Evolutionary conservation across 192 early-diverging fungal species (phyloP).

Genomic region (Pilaira anomala): DNA sequence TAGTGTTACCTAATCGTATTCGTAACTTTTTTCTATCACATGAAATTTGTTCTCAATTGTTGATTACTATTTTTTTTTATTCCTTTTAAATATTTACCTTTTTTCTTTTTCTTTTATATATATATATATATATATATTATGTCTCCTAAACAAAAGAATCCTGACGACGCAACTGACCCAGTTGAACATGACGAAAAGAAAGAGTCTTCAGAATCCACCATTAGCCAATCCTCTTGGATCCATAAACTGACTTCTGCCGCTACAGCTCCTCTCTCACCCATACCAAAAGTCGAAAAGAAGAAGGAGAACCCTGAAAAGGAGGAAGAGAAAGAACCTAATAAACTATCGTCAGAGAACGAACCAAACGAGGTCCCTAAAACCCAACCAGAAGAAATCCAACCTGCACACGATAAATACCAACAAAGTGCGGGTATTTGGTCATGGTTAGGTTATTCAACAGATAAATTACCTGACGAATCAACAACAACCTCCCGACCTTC

Average conservation of each 20-base stretch:
- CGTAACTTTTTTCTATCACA: constrained; percentile 1
- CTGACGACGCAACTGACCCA: not conserved
- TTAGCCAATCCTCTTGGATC: constrained; percentile 11
- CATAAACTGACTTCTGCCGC: not conserved
- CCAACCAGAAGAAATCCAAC: not conserved
- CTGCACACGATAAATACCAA: not conserved
- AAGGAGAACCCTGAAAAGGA: not conserved
- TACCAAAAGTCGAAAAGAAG: not conserved
- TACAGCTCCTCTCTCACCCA: too few relatives aligned
- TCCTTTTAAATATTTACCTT: too few relatives aligned
- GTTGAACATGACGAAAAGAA: not conserved
- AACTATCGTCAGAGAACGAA: not conserved
- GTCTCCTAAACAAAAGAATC: constrained; percentile 3
- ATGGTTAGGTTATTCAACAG: constrained; percentile 10
- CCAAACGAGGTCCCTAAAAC: not conserved
- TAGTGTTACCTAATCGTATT: too few relatives aligned
- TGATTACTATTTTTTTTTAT: not conserved
- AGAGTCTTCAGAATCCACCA: not conserved
- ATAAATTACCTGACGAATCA: not conserved
- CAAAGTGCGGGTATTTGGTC: not conserved
- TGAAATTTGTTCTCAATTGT: not conserved
- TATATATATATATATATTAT: too few relatives aligned
- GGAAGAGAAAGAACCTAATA: not conserved
- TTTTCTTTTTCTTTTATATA: not conserved
- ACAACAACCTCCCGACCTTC: not conserved